Conservation (phyloP, 2,329 filamentous ascomycete species). For the Neonectria coccinea region DNA sequence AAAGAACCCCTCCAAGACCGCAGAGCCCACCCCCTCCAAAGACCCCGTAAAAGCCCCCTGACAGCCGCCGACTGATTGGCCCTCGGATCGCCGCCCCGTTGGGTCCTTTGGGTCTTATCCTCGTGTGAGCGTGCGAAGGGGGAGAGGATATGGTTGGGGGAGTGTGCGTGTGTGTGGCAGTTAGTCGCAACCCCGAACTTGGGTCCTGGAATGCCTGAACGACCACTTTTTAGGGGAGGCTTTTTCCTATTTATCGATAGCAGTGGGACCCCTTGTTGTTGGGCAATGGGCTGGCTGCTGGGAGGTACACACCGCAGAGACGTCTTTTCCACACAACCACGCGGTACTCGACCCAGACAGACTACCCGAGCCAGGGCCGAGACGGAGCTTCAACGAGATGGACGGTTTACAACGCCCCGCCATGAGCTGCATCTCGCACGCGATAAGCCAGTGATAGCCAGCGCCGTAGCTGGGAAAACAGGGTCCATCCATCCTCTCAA, state of each 20-base stretch:
- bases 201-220: slow-evolving; percentile 10
- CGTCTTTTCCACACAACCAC: neutral
- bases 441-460: slow-evolving; percentile 28
- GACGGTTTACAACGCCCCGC: slow-evolving; percentile 14
- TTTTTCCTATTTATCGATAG: neutral
- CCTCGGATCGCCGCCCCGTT: slow-evolving; percentile 15
- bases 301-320: neutral
- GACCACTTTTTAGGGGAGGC: neutral
- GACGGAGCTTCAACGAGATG: neutral
- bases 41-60: slow-evolving; percentile 27
- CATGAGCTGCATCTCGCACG: slow-evolving; percentile 15
- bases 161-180: slow-evolving; percentile 15
- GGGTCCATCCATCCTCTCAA: slow-evolving; percentile 29
- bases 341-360: neutral
- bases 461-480: slow-evolving; percentile 22
- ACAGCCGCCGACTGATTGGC: slow-evolving; percentile 19
- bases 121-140: slow-evolving; percentile 13
- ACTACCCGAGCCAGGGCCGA: neutral
- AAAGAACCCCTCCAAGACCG: neutral
- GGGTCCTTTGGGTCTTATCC: slow-evolving; percentile 20
- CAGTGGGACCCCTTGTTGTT: neutral
- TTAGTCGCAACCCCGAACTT: slow-evolving; percentile 13
- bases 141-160: neutral
- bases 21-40: neutral
- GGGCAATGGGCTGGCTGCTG: neutral